Conservation (phyloP, 345 rosid species). For the Capsella bursapastoris region DNA sequence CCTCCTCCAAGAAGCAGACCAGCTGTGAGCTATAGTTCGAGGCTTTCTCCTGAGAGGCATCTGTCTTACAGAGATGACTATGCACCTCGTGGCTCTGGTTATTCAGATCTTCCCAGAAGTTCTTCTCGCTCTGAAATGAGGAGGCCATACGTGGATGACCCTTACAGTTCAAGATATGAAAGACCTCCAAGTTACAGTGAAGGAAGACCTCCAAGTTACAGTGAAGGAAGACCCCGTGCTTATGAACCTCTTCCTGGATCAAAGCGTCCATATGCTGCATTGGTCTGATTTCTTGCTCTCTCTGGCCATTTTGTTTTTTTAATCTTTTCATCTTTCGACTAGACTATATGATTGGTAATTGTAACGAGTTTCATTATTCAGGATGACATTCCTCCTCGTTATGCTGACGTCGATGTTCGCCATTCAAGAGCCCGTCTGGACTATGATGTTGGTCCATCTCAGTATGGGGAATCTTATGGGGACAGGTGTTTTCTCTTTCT, state of each 20-base stretch:
- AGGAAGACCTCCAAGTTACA: conserved; percentile 65
- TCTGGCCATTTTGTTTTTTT: conserved; percentile 8
- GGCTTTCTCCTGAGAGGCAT: conserved; percentile 77
- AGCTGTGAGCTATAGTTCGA: conserved; percentile 73
- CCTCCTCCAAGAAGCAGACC: conserved; percentile 87
- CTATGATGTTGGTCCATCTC: conserved; percentile 76
- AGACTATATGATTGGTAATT: conserved; percentile 9
- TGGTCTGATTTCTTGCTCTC: conserved; percentile 60
- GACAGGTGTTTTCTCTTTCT: conserved; percentile 63
- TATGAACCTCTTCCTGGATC: conserved; percentile 87
- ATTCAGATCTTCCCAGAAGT: conserved; percentile 71
- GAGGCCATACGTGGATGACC: conserved; percentile 84
- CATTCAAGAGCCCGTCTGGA: conserved; percentile 93
- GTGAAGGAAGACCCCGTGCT: conserved; percentile 81
- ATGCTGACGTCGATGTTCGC: conserved; percentile 69
- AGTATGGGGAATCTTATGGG: conserved; percentile 76
- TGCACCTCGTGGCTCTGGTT: conserved; percentile 71
- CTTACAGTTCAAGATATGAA: conserved; percentile 77
- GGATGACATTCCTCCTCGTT: conserved; percentile 91
- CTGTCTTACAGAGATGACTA: conserved; percentile 80
- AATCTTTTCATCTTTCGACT: neutral
- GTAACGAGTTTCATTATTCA: conserved; percentile 34
- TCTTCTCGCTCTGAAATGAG: conserved; percentile 69
- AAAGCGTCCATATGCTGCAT: conserved; percentile 80
- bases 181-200: conserved; percentile 81